Evolutionary conservation across 169 alveolate species (phyloP), one percentile per base, ranked within the genome.

Genomic region (Plasmodium vivax): DNA sequence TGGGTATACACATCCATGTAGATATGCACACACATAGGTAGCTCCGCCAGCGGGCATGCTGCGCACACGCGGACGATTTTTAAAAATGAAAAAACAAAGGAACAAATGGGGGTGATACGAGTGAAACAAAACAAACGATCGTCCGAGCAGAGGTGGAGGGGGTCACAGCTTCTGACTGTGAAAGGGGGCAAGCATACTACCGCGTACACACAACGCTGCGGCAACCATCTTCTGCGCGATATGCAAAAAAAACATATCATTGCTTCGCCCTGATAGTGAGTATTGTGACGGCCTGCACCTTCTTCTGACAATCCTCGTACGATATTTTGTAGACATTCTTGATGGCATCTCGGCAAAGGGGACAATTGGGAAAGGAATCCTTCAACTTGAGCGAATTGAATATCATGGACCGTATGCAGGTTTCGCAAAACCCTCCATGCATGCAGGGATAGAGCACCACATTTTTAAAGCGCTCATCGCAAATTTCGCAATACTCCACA

Each of bases 381-480:
- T 92, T 92, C 51, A 74, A 16, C 58, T 92, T 83, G 8, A 83
- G 30, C n/a, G 92, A 74, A 72, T 82, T 92, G 41, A 47, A 82
- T 82, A 92, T 54, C 92, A 92, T 41, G 27, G 82, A 92, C 83
- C 95, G 72, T 71, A 92, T 73, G 56, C 95, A 92, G 0, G 85
- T 27, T 92, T 92, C 95, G 75, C 95, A 92, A 56, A 92, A 92
- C 3, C 95, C 95, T 19, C 95, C 95, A 79, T 92, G 95, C 95
- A 92, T 92, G 62, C 95, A 92, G 38, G 95, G 95, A 32, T 92
- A 74, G 41, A 92, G 58, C 9, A 92, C 92, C n/a, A 92, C 85
- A 82, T 92, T 92, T 82, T 92, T 92, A 19, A 34, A 34, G 16
- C 92, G 92, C 30, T 92, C 95, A 82, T 92, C 95, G 74, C 95